These are phyloP conservation scores for Aegilops umbellulata DNA, from an alignment of 176 grass and related monocot genomes.

Conservation along the genomic window DNA sequence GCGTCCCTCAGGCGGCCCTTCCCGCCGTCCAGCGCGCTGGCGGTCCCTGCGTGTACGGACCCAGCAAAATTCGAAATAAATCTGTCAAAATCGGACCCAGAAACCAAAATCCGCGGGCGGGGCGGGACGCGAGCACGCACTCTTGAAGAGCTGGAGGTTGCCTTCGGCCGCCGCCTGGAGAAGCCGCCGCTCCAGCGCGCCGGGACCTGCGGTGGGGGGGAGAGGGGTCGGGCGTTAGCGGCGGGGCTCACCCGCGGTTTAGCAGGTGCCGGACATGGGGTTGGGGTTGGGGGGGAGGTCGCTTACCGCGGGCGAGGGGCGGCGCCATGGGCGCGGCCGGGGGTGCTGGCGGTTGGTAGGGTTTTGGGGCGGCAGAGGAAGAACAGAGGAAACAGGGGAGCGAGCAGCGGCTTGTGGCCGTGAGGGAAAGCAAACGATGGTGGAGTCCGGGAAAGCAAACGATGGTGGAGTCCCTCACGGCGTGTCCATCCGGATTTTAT, in stretches of 20 bases:
- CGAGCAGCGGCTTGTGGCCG: no score
- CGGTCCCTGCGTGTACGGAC: background rate
- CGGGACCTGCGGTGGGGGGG: background rate
- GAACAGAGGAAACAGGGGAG: no score
- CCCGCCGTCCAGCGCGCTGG: background rate
- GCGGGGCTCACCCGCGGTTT: background rate
- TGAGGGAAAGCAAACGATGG: no score
- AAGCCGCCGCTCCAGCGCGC: background rate
- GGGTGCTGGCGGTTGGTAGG: no score
- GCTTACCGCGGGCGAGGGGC: background rate
- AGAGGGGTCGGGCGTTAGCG: background rate
- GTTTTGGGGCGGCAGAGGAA: no score
- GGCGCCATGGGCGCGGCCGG: no score
- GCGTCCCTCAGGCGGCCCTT: constrained; percentile 20
- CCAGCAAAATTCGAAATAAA: background rate
- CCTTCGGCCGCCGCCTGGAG: constrained; percentile 6
- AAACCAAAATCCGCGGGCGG: background rate
- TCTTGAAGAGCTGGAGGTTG: constrained; percentile 3
- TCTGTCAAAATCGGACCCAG: background rate
- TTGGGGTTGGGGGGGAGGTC: background rate
- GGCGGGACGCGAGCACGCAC: background rate
- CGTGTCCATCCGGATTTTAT: no score
- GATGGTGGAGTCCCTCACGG: no score
- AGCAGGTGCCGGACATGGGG: background rate
- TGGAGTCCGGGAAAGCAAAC: no score